Evolutionary conservation across 169 alveolate genomes (phyloP), one percentile per base, ranked within the genome.

Genomic region (Plasmodium yoelii): DNA sequence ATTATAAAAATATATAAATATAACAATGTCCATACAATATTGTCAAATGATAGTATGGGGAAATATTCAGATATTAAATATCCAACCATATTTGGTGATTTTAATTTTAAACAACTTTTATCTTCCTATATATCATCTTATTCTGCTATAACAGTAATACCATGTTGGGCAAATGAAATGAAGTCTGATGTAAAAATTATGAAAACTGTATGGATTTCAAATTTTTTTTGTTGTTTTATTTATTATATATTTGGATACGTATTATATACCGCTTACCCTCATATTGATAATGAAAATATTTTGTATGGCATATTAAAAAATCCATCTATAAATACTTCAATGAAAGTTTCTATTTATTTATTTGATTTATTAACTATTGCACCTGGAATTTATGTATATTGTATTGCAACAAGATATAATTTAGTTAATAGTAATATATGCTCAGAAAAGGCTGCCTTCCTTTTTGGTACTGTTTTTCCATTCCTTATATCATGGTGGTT

Each of bases 111-210:
- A 24, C 90, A 82, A 67, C 84, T 82, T 8, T 46, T 82, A 22
- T 82, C 90, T 39, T 88, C 94, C 18, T 94, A 92, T 70, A 93
- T 94, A 64, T 91, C 93, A 46, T 90, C 93, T 64, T 94, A 90
- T 73, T 90, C 91, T 60, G 65, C 93, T 22, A 88, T 94, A 28
- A 90, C 94, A 46, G 87, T 87, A 9, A 88, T 92, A 3, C 96
- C 96, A 13, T 92, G 94, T 47, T 94, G 96, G 96, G 96, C 94
- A 34, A 94, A 94, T 64, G 96, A 94, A 72, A 92, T 94, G 94
- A 94, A 90, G 5, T 49, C 86, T 49, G 94, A 94, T 44, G 96
- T 94, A 44, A 94, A 94, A 73, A 89, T 90, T 49, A 73, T 74
- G 34, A 74, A 72, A 51, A 92, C 90, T 1, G 88, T 94, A 44